Base-by-base conservation (phyloP, 2,329 filamentous ascomycete genomes). In the Claviceps paspali region DNA sequence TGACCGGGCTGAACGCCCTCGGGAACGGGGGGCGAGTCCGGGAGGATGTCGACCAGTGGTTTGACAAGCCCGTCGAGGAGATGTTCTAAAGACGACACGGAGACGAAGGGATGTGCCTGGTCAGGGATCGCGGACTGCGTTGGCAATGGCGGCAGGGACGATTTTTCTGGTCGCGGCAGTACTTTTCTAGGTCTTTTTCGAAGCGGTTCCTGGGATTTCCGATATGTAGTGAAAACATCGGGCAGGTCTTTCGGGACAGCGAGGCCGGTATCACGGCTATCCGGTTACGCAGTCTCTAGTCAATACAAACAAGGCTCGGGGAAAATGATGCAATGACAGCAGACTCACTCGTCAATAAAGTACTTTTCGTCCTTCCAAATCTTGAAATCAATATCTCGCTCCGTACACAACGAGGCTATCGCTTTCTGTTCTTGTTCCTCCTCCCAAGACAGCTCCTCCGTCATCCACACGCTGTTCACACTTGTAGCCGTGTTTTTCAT, bases 311-410 rank as follows among this genome's bases (percentile, higher is more conserved):
- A 9, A 5, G 6, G 5, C 11, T 18, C 10, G 11, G 5, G 2
- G 22, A 21, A 29, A 14, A 21, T 12, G 31, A 23, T 9, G 3
- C 2, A 15, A 22, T 29, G 28, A 22, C 21, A 33, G 21, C 21
- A 24, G 21, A 70, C 79, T 57, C 61, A 87, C 82, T 87, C 80
- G 48, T 87, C 78, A 35, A 87, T 65, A 41, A 77, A 77, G 47
- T 82, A 87, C 52, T 87, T 88, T 54, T 86, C 82, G 47, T 88
- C 82, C 1, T 57, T 55, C 73, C 76, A 86, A 1, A 76, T 41
- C 51, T 71, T 70, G 52, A 84, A 82, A 2, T 73, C 64, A 4
- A 76, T 61, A 1, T 62, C 64, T 3, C 65, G 56, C 10, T 65
- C 52, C 17, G 67, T 56, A 38, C 79, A 76, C 1, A 73, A 50